Evolutionary conservation across 1,284 basidiomycete species (phyloP).

Genomic region (Thelephora terrestris): DNA sequence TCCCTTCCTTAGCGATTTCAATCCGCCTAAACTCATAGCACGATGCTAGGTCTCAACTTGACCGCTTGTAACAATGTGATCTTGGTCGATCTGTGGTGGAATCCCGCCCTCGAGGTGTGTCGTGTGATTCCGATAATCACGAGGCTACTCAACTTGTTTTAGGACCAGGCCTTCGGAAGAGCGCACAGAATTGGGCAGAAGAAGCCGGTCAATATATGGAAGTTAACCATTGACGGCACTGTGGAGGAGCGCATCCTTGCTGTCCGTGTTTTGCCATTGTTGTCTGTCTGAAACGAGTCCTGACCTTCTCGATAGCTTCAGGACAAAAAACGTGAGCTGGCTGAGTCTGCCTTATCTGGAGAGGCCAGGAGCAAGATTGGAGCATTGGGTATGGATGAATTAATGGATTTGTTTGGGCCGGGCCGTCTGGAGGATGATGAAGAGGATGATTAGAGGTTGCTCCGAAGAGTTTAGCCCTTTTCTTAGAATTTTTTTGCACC

Average conservation of each 20-base stretch:
- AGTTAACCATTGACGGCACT: slow-evolving; percentile 81
- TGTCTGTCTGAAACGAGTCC: slow-evolving; percentile 6
- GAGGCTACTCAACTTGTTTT: slow-evolving; percentile 1
- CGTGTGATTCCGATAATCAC: slow-evolving; percentile 1
- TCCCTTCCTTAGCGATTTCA: not conserved
- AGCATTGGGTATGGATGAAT: slow-evolving; percentile 76
- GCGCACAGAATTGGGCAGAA: slow-evolving; percentile 63
- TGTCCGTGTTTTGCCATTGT: slow-evolving; percentile 27
- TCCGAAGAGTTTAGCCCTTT: slow-evolving; percentile 2
- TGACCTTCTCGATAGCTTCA: slow-evolving; percentile 45
- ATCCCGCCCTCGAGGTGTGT: slow-evolving; percentile 71
- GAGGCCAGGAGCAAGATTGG: slow-evolving; percentile 73
- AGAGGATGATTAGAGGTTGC: slow-evolving; percentile 21
- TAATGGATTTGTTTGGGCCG: slow-evolving; percentile 67
- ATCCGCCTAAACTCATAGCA: slow-evolving; percentile 3
- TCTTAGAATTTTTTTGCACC: not conserved
- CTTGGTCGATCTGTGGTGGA: slow-evolving; percentile 94
- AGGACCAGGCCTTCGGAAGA: slow-evolving; percentile 92
- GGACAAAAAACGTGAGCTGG: slow-evolving; percentile 78
- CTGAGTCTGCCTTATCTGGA: slow-evolving; percentile 80
- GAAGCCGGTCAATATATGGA: slow-evolving; percentile 84
- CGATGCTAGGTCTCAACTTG: slow-evolving; percentile 68
- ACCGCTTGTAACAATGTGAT: slow-evolving; percentile 94
- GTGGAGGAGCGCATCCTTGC: slow-evolving; percentile 85
- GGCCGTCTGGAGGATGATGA: slow-evolving; percentile 46